Evolutionary conservation across 1,284 basidiomycete species (phyloP).

Genomic region (Singerocomus inundabilis): DNA sequence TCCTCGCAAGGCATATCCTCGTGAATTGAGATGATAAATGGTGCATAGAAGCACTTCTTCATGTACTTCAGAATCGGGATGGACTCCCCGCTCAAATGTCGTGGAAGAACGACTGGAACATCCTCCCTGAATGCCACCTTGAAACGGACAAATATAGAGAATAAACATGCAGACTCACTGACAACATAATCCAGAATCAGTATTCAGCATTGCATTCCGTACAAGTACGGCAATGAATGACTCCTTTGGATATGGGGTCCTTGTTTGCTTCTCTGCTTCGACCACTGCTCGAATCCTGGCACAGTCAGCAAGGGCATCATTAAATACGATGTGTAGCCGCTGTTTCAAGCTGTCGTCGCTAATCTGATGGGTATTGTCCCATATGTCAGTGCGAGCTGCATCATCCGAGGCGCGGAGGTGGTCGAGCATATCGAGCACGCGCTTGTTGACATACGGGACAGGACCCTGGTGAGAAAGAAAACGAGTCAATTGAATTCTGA

Average conservation of each 20-base stretch:
- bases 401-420: neutral
- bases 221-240: conserved; percentile 9
- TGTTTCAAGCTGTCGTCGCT: neutral
- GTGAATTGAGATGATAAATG: conserved; percentile 4
- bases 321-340: neutral
- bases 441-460: neutral
- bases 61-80: conserved; percentile 10
- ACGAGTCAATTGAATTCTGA: neutral
- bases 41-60: neutral
- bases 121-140: conserved; percentile 11
- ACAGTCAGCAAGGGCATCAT: conserved; percentile 5
- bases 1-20: neutral
- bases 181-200: neutral
- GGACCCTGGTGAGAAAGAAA: neutral
- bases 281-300: conserved; percentile 8
- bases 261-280: conserved; percentile 1
- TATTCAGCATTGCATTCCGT: conserved; percentile 2
- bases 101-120: conserved; percentile 6
- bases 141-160: neutral
- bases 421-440: neutral
- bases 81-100: conserved; percentile 7
- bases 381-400: neutral
- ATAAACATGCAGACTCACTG: conserved; percentile 3
- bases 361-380: neutral
- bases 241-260: conserved; percentile 3